Evolutionary conservation across 306 rosid genomes (phyloP).

Genomic region (Arachis stenosperma): DNA sequence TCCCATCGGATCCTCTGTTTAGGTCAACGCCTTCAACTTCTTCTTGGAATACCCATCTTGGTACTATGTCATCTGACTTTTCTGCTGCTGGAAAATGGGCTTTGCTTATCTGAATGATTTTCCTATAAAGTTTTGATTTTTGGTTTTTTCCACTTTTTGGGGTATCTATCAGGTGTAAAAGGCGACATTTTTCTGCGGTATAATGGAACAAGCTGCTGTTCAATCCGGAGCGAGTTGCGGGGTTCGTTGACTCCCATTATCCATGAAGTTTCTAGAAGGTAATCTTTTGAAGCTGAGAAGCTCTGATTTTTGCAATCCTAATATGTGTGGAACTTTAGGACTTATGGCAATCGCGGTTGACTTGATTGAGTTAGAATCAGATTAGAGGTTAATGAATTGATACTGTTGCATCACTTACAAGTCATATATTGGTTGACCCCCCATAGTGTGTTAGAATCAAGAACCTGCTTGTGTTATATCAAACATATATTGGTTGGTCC

Average conservation of each 20-base stretch:
- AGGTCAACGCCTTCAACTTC: slow-evolving; percentile 40
- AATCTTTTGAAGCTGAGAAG: slow-evolving; percentile 11
- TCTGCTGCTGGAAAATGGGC: not conserved
- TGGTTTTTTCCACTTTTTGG: not conserved
- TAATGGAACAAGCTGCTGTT: slow-evolving; percentile 47
- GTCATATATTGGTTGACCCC: slow-evolving; percentile 10
- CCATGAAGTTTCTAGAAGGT: slow-evolving; percentile 53
- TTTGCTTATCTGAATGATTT: not conserved
- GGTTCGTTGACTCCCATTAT: slow-evolving; percentile 42
- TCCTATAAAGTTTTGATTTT: not conserved
- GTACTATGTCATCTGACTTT: slow-evolving; percentile 42
- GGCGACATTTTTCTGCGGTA: slow-evolving; percentile 39
- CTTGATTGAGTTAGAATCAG: slow-evolving; percentile 13
- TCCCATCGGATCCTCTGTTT: slow-evolving; percentile 37
- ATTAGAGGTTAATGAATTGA: slow-evolving; percentile 11
- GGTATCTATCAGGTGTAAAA: slow-evolving; percentile 46
- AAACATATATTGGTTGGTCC: not conserved
- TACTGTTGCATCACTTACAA: not conserved
- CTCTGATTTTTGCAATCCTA: slow-evolving; percentile 5
- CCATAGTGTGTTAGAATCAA: slow-evolving; percentile 1
- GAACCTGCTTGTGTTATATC: slow-evolving; percentile 17
- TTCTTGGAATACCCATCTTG: slow-evolving; percentile 48
- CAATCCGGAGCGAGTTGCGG: slow-evolving; percentile 48
- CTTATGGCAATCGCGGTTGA: slow-evolving; percentile 5
- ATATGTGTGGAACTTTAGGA: slow-evolving; percentile 17